Evolutionary conservation across 345 rosid species (phyloP).

Genomic region (Raphanus raphanistrum): DNA sequence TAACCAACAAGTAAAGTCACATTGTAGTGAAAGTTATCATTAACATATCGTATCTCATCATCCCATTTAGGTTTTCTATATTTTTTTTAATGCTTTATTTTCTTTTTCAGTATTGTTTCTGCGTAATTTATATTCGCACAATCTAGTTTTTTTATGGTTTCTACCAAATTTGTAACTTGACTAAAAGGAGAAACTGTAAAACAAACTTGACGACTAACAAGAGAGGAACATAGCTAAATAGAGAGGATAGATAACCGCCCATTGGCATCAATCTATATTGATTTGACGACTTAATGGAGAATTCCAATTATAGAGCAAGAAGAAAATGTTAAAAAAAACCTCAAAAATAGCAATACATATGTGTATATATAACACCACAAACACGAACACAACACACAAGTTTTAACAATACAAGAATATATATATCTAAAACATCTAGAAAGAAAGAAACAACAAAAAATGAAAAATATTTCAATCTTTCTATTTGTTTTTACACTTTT

Average conservation of each 20-base stretch:
- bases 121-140: not conserved
- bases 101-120: not conserved
- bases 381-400: not conserved
- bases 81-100: no score
- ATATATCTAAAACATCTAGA: not conserved
- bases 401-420: not conserved
- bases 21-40: no score
- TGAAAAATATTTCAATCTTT: conserved; percentile 20
- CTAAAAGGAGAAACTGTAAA: not conserved
- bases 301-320: not conserved
- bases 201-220: not conserved
- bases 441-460: not conserved
- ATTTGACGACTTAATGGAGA: not conserved
- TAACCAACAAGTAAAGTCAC: no score
- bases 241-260: not conserved
- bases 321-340: not conserved
- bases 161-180: not conserved
- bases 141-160: not conserved
- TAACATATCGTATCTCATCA: no score
- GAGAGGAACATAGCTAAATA: not conserved
- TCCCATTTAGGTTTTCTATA: no score
- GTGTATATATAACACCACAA: not conserved
- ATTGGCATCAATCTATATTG: not conserved
- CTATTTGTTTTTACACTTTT: conserved; percentile 19
- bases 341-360: not conserved